These are phyloP conservation scores for Fraxinus albicans DNA, from an alignment of 305 asterid genomes.

Conservation along the genomic window DNA sequence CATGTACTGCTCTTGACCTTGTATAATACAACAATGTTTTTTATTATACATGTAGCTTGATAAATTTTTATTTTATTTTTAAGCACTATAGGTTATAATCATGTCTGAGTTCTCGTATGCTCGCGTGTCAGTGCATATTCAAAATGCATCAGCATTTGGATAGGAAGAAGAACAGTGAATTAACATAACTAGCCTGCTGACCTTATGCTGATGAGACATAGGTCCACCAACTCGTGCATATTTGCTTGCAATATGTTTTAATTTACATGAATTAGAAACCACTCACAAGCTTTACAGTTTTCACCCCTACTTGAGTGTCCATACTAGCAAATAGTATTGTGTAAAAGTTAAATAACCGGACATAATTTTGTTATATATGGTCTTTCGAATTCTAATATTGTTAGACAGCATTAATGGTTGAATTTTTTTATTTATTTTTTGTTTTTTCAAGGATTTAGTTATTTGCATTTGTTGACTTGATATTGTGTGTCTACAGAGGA, in stretches of 20 bases:
- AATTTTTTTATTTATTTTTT: too few species aligned
- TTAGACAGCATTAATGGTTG: background rate
- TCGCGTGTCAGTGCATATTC: background rate
- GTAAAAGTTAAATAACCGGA: background rate
- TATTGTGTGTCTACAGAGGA: constrained; percentile 30
- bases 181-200: background rate
- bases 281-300: background rate
- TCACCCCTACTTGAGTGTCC: background rate
- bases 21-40: background rate
- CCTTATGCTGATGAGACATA: background rate
- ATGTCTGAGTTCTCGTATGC: background rate
- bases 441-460: background rate
- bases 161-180: background rate
- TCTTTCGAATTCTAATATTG: background rate
- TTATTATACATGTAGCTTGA: background rate
- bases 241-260: background rate
- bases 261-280: background rate
- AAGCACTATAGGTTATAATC: background rate
- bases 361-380: background rate
- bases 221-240: background rate
- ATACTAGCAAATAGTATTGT: background rate
- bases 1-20: background rate
- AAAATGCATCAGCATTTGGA: background rate
- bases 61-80: background rate
- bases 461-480: background rate